These are phyloP conservation scores for Skeletonema grethae DNA, from an alignment of 108 stramenopile species.

Conservation along the genomic window DNA sequence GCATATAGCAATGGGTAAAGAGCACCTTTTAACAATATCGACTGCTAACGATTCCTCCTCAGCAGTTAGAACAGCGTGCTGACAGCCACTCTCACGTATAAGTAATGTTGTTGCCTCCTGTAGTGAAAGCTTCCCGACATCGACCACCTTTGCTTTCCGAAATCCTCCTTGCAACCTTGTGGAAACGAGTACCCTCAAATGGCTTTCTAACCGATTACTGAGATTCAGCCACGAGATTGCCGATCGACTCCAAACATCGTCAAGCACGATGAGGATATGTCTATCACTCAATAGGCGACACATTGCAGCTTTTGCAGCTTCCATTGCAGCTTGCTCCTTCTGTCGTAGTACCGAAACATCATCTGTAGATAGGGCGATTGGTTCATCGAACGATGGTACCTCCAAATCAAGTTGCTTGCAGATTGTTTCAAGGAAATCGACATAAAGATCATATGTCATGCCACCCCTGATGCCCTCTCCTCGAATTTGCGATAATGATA, in stretches of 20 bases:
- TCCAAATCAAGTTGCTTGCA: not conserved
- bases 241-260: not conserved
- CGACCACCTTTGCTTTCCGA: not conserved
- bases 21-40: not conserved
- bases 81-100: not conserved
- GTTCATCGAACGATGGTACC: not conserved
- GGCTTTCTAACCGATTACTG: not conserved
- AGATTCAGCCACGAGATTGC: not conserved
- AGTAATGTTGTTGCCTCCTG: not conserved
- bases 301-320: not conserved
- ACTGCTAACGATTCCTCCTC: not conserved
- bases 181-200: constrained; percentile 1
- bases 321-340: not conserved
- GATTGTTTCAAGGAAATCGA: not conserved
- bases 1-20: not conserved
- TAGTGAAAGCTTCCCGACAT: not conserved
- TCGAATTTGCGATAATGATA: not conserved
- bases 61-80: not conserved
- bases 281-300: not conserved
- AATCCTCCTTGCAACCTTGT: not conserved
- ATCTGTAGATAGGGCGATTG: not conserved
- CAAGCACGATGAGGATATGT: not conserved
- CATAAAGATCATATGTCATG: not conserved
- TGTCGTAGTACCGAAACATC: not conserved
- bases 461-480: not conserved